Percentiles rank a stretch among this genome's conserved stretches.
Evolutionary conservation across 2,329 filamentous ascomycete genomes (phyloP).

Genomic region (Ophiostoma perfectum): DNA sequence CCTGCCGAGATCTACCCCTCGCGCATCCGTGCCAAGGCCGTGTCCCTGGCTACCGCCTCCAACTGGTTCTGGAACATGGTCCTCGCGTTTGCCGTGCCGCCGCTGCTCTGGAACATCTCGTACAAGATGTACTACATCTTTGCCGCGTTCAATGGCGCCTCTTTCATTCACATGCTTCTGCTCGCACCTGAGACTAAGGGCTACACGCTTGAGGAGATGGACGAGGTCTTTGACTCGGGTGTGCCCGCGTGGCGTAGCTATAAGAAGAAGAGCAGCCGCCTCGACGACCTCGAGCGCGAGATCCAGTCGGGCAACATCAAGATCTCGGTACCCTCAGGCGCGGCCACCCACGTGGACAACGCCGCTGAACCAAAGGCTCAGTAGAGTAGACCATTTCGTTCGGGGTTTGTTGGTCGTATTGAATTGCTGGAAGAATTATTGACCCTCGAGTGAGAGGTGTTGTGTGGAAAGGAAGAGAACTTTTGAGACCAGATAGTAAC

Average conservation of each 20-base stretch:
- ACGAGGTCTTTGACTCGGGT: slow-evolving; percentile 62
- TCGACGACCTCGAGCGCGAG: slow-evolving; percentile 44
- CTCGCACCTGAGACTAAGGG: slow-evolving; percentile 61
- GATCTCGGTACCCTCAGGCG: slow-evolving; percentile 28
- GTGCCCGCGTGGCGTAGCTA: slow-evolving; percentile 53
- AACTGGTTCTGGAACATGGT: slow-evolving; percentile 48
- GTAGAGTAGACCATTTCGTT: not conserved
- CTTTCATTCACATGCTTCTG: slow-evolving; percentile 64
- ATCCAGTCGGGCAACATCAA: slow-evolving; percentile 45
- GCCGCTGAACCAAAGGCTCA: not conserved
- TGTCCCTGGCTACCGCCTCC: slow-evolving; percentile 39
- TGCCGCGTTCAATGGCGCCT: slow-evolving; percentile 62
- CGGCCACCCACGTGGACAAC: not conserved
- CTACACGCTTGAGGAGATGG: slow-evolving; percentile 71
- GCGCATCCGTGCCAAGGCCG: slow-evolving; percentile 42
- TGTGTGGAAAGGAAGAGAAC: not conserved
- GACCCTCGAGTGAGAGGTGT: not conserved
- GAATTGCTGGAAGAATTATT: not conserved
- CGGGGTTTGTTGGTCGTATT: not conserved
- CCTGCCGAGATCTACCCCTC: slow-evolving; percentile 44
- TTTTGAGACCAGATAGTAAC: too few species aligned
- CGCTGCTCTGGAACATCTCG: slow-evolving; percentile 47
- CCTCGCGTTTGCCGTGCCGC: slow-evolving; percentile 49
- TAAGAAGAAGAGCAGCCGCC: slow-evolving; percentile 38
- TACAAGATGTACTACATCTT: slow-evolving; percentile 62